Conservation (phyloP, 2,329 filamentous ascomycete genomes). For the Colletotrichum shisoi region DNA sequence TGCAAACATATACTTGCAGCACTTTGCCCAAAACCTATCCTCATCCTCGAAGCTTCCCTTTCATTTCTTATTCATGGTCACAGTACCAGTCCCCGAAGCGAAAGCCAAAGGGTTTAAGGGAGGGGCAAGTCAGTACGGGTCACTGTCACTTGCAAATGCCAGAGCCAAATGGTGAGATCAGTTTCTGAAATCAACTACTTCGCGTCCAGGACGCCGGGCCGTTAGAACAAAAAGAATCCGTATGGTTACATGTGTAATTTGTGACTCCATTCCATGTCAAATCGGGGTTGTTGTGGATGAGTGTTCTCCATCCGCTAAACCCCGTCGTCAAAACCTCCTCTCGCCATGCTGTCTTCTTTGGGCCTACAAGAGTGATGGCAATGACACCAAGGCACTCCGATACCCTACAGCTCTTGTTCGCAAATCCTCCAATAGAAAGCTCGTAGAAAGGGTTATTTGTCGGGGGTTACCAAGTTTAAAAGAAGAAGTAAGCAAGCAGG, state of each 20-base stretch:
- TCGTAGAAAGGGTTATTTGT: slow-evolving; percentile 24
- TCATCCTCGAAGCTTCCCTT: not conserved
- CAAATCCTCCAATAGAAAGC: slow-evolving; percentile 27
- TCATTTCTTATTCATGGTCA: not conserved
- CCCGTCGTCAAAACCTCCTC: slow-evolving; percentile 12
- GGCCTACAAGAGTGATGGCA: slow-evolving; percentile 1
- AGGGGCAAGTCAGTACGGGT: too few relatives aligned
- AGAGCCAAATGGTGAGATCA: slow-evolving; percentile 5
- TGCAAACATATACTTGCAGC: not conserved
- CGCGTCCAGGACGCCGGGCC: slow-evolving; percentile 35
- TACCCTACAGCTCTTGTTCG: slow-evolving; percentile 14
- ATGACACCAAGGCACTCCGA: not conserved
- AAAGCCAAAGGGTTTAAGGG: not conserved
- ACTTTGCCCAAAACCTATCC: not conserved
- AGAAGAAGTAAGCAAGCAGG: slow-evolving; percentile 94
- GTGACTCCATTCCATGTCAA: slow-evolving; percentile 32
- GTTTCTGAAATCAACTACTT: slow-evolving; percentile 35
- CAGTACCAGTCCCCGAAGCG: not conserved
- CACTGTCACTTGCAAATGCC: not conserved
- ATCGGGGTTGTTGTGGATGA: slow-evolving; percentile 16
- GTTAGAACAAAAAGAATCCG: slow-evolving; percentile 35
- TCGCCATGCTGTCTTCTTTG: slow-evolving; percentile 6
- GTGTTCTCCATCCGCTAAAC: slow-evolving; percentile 16
- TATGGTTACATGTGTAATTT: slow-evolving; percentile 38
- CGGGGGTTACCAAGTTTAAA: slow-evolving; percentile 63